These are phyloP conservation scores for Pyrus betulifolia DNA, from an alignment of 306 rosid species.

Conservation along the genomic window DNA sequence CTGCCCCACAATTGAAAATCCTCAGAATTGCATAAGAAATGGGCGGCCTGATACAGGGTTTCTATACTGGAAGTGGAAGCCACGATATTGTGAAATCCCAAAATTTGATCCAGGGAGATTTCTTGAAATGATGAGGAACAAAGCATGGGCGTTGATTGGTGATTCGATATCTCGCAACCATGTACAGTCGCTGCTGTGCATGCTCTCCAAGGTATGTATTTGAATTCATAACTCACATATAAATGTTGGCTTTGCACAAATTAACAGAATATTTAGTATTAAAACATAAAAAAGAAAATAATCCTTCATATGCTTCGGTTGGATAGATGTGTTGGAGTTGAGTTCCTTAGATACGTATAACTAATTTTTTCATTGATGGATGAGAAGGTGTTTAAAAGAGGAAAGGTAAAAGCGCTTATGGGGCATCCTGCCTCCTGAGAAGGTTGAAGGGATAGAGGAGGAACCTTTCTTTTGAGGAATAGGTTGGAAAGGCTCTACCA, in stretches of 20 bases:
- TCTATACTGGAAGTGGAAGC: conserved; percentile 82
- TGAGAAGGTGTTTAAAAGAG: no score
- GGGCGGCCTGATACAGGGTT: conserved; percentile 77
- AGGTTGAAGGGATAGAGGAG: no score
- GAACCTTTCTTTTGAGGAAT: no score
- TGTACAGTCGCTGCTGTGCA: conserved; percentile 80
- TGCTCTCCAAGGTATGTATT: conserved; percentile 70
- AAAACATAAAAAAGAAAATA: background rate
- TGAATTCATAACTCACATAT: conserved; percentile 3
- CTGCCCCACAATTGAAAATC: conserved; percentile 77
- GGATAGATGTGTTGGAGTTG: no score
- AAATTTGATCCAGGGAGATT: conserved; percentile 52
- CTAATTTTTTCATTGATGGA: no score
- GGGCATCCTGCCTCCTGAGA: no score
- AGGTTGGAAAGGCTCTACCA: no score
- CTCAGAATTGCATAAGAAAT: conserved; percentile 77
- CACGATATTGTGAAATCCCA: conserved; percentile 63
- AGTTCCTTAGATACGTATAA: no score
- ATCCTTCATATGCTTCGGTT: background rate
- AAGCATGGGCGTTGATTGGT: conserved; percentile 80
- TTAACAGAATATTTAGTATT: background rate
- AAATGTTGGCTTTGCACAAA: background rate
- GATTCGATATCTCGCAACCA: conserved; percentile 96
- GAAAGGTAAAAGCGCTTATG: no score
- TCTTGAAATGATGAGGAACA: conserved; percentile 67